phyloP scores from a whole-genome alignment of 352 stramenopile genomes.

The Elongisporangium anandrum region DNA sequence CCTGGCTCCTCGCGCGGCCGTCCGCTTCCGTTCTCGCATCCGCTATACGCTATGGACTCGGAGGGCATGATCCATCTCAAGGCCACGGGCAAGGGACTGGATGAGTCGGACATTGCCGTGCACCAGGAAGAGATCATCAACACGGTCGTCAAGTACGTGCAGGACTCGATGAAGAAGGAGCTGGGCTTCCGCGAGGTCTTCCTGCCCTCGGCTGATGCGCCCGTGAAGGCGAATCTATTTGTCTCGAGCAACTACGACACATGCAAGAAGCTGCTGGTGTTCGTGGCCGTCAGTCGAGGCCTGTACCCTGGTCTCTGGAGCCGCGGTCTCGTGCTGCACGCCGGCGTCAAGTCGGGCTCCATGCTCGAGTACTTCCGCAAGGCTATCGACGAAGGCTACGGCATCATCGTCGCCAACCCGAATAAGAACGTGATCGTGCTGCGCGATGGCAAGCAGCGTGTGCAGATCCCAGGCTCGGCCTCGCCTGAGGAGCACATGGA shows the following conservation, averaged over 20 bases:
- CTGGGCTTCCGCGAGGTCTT: slow-evolving; percentile 76
- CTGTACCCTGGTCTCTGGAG: slow-evolving; percentile 85
- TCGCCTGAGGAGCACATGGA: slow-evolving; percentile 88
- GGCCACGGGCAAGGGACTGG: slow-evolving; percentile 72
- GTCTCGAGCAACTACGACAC: slow-evolving; percentile 79
- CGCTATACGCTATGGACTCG: slow-evolving; percentile 79
- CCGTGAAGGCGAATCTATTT: slow-evolving; percentile 83
- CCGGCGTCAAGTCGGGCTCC: slow-evolving; percentile 80
- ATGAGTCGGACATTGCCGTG: slow-evolving; percentile 82
- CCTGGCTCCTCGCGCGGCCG: slow-evolving; percentile 14
- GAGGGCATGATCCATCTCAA: slow-evolving; percentile 86
- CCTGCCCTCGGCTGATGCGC: slow-evolving; percentile 58
- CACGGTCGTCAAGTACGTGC: slow-evolving; percentile 80
- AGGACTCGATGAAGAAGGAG: slow-evolving; percentile 80
- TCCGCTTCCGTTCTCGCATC: slow-evolving; percentile 64
- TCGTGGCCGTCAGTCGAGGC: slow-evolving; percentile 78
- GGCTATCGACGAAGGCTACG: slow-evolving; percentile 78
- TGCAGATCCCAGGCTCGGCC: slow-evolving; percentile 80
- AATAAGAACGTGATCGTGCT: slow-evolving; percentile 89
- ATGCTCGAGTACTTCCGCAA: slow-evolving; percentile 90
- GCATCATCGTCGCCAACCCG: slow-evolving; percentile 85
- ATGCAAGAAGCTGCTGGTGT: slow-evolving; percentile 79
- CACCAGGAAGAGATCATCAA: slow-evolving; percentile 89
- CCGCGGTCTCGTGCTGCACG: slow-evolving; percentile 77
- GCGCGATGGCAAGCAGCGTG: slow-evolving; percentile 70